Evolutionary conservation across 495 filamentous ascomycete species (phyloP), one percentile per base, ranked within the genome.

Genomic region (Xylaria nigripes): DNA sequence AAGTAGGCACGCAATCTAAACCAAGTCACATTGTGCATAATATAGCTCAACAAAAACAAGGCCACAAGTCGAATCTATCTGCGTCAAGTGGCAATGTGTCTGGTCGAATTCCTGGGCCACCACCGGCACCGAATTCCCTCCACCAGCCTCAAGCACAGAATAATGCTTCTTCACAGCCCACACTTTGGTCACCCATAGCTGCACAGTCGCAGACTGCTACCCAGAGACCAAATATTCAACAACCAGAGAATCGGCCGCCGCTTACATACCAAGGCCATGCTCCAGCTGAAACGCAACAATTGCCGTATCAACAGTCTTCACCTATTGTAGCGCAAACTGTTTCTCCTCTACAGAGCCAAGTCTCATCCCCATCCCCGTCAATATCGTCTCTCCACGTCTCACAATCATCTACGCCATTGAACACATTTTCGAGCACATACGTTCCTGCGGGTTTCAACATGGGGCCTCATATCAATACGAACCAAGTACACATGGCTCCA

Each of bases 261-360:
- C 5, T 22, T 2, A 19, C 19, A 34, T 18, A 51, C 23, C 54
- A 57, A 9, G 23, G 10, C 5, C 10, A 29, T 18, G 48, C 55
- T 16, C 9, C 44, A 44, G 18, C n/a, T 16, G 13, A 34, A n/a
- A 55, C 53, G 13, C 54, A 56, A 34, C 55, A 57, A 10, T 9
- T 41, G 27, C 42, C 58, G 38, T 43, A 45, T 38, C 54, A 50
- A 24, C 19, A 45, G 1, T 13, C 45, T 13, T 50, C 61, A 41
- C 61, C 64, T 34, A 25, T 34, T 18, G 5, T 40, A 18, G 40
- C 52, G 7, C 50, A 64, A 16, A 10, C 61, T 12, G 61, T 67
- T 10, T 67, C 64, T 22, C 64, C 61, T 27, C 46, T 60, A 40
- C 59, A 61, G 21, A 64, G 64, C 43, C 64, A 67, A 30, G 64